Conservation (phyloP, 345 rosid genomes). For the Garcia nutans region DNA sequence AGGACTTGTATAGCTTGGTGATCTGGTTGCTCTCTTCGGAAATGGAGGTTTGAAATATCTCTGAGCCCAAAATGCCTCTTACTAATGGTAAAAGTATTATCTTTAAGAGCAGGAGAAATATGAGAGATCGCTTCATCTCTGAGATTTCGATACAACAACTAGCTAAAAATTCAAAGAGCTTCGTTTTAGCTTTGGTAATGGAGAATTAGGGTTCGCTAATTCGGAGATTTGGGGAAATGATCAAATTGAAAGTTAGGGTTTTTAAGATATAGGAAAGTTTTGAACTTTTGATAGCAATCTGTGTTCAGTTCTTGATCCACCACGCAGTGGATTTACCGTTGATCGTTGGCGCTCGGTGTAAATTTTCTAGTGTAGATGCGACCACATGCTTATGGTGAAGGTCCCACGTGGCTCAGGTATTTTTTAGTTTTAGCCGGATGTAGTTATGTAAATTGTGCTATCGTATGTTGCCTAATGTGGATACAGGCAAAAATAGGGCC, state of each 20-base stretch:
- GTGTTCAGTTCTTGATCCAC: not conserved
- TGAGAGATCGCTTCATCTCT: conserved; percentile 46
- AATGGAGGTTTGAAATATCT: conserved; percentile 38
- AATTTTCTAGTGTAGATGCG: not conserved
- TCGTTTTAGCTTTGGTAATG: not conserved
- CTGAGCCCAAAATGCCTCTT: conserved; percentile 33
- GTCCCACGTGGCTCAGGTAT: too few species aligned
- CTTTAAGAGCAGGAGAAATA: conserved; percentile 35
- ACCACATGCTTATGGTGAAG: not conserved
- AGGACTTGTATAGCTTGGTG: conserved; percentile 26
- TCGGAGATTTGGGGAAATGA: not conserved
- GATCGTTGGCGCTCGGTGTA: not conserved
- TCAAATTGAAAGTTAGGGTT: not conserved
- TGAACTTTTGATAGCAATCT: not conserved
- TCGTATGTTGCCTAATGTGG: too few species aligned
- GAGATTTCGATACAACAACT: not conserved
- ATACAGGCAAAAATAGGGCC: too few species aligned
- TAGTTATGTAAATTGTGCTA: too few species aligned
- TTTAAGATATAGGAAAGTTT: not conserved
- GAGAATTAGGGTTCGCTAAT: not conserved
- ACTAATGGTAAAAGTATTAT: conserved; percentile 39
- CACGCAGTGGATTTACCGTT: conserved; percentile 1
- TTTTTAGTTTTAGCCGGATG: too few species aligned
- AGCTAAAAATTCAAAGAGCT: not conserved
- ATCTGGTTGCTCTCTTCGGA: conserved; percentile 22